phyloP scores from a whole-genome alignment of 768 basidiomycete species.

The Psilocybe cubensis region DNA sequence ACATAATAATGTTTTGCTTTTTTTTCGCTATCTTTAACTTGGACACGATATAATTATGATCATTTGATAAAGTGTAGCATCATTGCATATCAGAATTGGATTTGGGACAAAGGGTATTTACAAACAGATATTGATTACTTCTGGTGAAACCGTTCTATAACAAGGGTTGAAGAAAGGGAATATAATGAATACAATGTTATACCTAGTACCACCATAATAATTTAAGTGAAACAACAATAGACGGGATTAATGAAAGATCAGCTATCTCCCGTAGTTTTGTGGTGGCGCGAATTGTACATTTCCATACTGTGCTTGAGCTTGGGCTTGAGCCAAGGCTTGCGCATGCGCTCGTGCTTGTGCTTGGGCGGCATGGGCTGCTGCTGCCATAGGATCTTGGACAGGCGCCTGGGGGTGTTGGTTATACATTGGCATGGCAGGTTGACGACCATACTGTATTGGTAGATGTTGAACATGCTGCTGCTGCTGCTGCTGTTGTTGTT shows the following conservation, averaged over 20 bases:
- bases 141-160: neutral
- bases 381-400: conserved; percentile 21
- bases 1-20: conserved; percentile 8
- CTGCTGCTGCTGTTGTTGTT: conserved; percentile 37
- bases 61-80: neutral
- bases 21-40: too few species aligned
- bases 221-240: neutral
- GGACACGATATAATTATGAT: neutral
- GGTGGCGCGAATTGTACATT: conserved; percentile 29
- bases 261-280: conserved; percentile 28
- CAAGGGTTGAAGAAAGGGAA: neutral
- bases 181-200: neutral
- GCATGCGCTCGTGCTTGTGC: conserved; percentile 42
- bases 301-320: conserved; percentile 34
- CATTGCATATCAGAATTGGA: neutral
- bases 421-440: conserved; percentile 26
- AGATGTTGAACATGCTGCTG: conserved; percentile 37
- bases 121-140: neutral
- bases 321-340: conserved; percentile 45
- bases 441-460: conserved; percentile 29
- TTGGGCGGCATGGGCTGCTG: conserved; percentile 33
- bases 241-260: neutral
- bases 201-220: neutral
- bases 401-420: conserved; percentile 20
- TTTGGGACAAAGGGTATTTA: neutral